Percentiles rank a stretch among this genome's conserved stretches.
Conservation (phyloP, 75 land plant genomes). For the Pinus albicaulis region DNA sequence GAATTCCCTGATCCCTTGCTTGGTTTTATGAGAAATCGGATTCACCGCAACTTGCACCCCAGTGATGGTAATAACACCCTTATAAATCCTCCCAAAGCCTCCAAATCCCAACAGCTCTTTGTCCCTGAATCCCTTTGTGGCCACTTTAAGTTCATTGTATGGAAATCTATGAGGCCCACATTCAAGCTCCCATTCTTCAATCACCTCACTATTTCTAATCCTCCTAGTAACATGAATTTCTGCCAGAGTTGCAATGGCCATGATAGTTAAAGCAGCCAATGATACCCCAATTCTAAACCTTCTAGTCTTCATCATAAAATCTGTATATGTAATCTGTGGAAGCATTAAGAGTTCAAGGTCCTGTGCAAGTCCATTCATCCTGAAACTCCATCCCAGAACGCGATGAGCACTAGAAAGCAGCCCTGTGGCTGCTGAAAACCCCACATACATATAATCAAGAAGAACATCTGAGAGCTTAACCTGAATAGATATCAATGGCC, state of each 20-base stretch:
- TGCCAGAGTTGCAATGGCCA: background rate
- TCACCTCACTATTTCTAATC: background rate
- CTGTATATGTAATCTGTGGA: background rate
- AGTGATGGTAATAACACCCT: conserved; percentile 8
- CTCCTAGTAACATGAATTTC: background rate
- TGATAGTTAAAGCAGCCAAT: background rate
- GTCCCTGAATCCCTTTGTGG: conserved; percentile 20
- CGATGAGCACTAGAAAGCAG: too few relatives aligned
- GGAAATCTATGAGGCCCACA: too few relatives aligned
- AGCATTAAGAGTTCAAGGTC: conserved; percentile 10
- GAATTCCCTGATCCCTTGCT: conserved; percentile 57
- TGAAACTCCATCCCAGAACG: too few relatives aligned
- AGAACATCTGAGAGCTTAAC: conserved; percentile 17
- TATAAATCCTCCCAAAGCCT: conserved; percentile 34
- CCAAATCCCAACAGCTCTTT: conserved; percentile 26
- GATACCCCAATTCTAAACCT: background rate
- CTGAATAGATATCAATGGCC: conserved; percentile 16
- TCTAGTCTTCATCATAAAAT: too few relatives aligned
- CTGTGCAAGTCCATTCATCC: conserved; percentile 9
- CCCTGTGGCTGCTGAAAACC: too few relatives aligned
- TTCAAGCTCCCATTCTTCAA: background rate
- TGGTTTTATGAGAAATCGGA: conserved; percentile 37
- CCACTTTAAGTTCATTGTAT: too few relatives aligned
- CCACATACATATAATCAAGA: background rate
- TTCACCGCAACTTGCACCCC: conserved; percentile 60